A percentile compares a stretch with the other conserved stretches of the same genome.
Evolutionary conservation across 2,329 filamentous ascomycete genomes (phyloP).

Genomic region (Fusarium praegraminearum): DNA sequence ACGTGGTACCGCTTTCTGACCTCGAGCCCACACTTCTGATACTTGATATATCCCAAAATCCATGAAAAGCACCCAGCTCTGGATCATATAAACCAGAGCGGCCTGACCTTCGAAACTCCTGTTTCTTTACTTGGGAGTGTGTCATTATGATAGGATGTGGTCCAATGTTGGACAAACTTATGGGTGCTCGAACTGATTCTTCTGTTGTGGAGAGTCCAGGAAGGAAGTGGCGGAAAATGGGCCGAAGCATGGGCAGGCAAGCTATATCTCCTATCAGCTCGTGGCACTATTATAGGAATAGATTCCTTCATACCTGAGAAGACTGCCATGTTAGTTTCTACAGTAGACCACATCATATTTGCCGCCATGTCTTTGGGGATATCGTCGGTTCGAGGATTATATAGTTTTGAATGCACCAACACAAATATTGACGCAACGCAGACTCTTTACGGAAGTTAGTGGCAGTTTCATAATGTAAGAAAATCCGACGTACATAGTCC

Average conservation of each 20-base stretch:
- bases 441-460: background rate
- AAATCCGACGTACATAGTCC: slow-evolving; percentile 3
- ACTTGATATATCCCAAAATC: slow-evolving; percentile 21
- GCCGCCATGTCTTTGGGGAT: slow-evolving; percentile 32
- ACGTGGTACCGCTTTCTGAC: background rate
- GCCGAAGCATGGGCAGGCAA: slow-evolving; percentile 29
- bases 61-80: slow-evolving; percentile 13
- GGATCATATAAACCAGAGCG: background rate
- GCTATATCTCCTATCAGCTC: background rate
- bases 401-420: slow-evolving; percentile 22
- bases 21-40: slow-evolving; percentile 8
- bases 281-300: accelerated
- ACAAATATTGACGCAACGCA: slow-evolving; percentile 36
- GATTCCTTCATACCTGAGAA: slow-evolving; percentile 20
- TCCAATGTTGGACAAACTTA: slow-evolving; percentile 4
- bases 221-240: slow-evolving; percentile 15
- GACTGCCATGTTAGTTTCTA: slow-evolving; percentile 42
- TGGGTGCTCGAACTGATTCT: background rate
- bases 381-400: slow-evolving; percentile 25
- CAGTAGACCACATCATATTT: slow-evolving; percentile 33
- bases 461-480: accelerated
- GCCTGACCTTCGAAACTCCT: slow-evolving; percentile 11
- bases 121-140: background rate
- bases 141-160: background rate
- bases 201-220: background rate